A percentile compares a stretch with the other conserved stretches of the same genome.
Evolutionary conservation across 1,284 basidiomycete genomes (phyloP).

Genomic region (Mycosarcoma maydis): DNA sequence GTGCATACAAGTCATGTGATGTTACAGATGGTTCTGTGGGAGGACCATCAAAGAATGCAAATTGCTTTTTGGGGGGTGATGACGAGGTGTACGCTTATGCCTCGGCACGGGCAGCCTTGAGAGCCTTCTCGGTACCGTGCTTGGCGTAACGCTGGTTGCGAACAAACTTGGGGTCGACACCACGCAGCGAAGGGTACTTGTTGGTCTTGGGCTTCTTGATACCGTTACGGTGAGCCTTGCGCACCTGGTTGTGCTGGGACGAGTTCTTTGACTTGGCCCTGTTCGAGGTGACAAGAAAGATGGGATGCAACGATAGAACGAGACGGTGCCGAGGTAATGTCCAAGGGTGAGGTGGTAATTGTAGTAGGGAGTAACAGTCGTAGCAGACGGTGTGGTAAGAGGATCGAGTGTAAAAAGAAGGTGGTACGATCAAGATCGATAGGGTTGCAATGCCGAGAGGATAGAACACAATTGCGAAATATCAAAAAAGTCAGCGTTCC

Average conservation of each 20-base stretch:
- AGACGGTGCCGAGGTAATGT: no score
- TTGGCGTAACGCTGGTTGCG: constrained; percentile 83
- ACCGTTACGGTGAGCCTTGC: constrained; percentile 94
- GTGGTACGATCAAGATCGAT: no score
- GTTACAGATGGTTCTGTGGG: constrained; percentile 7
- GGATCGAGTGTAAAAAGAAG: background rate
- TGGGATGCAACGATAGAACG: no score
- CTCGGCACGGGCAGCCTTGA: constrained; percentile 51
- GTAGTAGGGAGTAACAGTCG: no score
- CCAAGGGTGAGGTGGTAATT: background rate
- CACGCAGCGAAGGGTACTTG: constrained; percentile 85
- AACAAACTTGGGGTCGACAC: constrained; percentile 90
- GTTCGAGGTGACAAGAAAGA: background rate
- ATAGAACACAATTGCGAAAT: no score
- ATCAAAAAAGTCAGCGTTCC: constrained; percentile 11
- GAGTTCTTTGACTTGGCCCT: constrained; percentile 67
- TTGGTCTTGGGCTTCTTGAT: constrained; percentile 72
- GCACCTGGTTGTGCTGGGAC: constrained; percentile 69
- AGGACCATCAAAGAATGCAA: background rate
- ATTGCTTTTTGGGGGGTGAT: background rate
- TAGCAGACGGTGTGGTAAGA: background rate
- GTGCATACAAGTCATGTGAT: no score
- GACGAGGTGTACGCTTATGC: constrained; percentile 23
- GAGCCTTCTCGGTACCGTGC: constrained; percentile 77
- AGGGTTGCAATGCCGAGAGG: no score